A percentile compares a stretch with the other conserved stretches of the same genome.
These are phyloP conservation scores for Achlya hypogyna DNA, from an alignment of 352 stramenopile genomes.

Conservation along the genomic window DNA sequence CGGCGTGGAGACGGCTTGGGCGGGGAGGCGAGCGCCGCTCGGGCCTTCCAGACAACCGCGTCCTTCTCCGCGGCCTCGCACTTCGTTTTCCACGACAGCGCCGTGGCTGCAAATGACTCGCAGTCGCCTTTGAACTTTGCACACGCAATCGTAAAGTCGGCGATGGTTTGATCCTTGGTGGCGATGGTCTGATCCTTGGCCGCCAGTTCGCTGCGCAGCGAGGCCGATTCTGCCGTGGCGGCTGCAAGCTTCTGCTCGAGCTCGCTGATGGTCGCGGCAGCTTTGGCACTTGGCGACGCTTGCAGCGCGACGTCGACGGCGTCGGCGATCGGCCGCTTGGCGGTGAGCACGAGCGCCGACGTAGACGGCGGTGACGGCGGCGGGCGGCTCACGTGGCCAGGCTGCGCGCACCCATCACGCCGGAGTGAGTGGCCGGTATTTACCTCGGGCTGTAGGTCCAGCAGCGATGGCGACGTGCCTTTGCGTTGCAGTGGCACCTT, in stretches of 20 bases:
- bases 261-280: neutral
- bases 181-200: neutral
- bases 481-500: too few relatives aligned
- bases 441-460: too few relatives aligned
- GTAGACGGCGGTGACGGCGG: neutral
- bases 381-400: too few relatives aligned
- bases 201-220: neutral
- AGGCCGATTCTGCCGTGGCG: neutral
- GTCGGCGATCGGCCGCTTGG: neutral
- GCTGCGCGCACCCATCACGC: too few relatives aligned
- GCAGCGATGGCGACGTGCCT: too few relatives aligned
- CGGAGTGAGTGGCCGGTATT: too few relatives aligned
- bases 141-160: constrained; percentile 8
- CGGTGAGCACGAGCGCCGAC: neutral
- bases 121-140: constrained; percentile 11
- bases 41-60: neutral
- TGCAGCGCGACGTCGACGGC: neutral
- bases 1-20: neutral
- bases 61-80: neutral
- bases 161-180: neutral
- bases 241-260: neutral
- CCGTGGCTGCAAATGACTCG: constrained; percentile 7
- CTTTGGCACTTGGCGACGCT: neutral
- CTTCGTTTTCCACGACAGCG: constrained; percentile 8
- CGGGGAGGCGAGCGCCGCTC: too few relatives aligned